Evolutionary conservation across 495 filamentous ascomycete species (phyloP).

Genomic region (Cercophora samala): DNA sequence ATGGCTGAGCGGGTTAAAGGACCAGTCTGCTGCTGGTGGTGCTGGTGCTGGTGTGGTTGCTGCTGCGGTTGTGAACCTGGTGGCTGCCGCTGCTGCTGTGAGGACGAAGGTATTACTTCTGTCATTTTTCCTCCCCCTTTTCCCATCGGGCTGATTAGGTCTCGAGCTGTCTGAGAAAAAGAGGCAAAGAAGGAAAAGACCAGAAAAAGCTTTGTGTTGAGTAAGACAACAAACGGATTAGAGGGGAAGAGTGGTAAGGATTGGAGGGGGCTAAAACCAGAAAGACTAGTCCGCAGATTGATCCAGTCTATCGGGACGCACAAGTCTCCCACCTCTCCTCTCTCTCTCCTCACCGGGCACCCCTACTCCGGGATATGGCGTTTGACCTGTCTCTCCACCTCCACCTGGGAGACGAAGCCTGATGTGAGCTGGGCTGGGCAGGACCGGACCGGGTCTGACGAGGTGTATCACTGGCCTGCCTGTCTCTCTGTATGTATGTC

Average conservation of each 20-base stretch:
- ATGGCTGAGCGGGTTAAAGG: conserved; percentile 31
- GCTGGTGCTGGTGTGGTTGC: background rate
- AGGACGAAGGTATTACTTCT: conserved; percentile 24
- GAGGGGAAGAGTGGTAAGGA: conserved; percentile 1
- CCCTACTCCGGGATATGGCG: background rate
- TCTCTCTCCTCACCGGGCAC: background rate
- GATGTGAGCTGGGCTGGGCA: background rate
- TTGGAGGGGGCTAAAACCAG: background rate
- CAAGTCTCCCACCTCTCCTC: background rate
- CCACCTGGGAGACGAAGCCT: background rate
- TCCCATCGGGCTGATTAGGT: background rate
- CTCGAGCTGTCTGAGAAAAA: background rate
- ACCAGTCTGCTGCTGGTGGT: conserved; percentile 8
- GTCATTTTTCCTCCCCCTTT: conserved; percentile 27
- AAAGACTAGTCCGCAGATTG: conserved; percentile 1
- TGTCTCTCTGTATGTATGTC: conserved; percentile 16
- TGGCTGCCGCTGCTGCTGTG: conserved; percentile 13
- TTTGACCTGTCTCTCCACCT: background rate
- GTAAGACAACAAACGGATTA: conserved; percentile 5
- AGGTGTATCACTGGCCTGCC: conserved; percentile 6
- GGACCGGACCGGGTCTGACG: background rate
- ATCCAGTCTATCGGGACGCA: conserved; percentile 7
- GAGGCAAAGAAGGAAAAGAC: background rate
- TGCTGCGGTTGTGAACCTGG: background rate
- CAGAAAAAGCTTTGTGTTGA: background rate